Evolutionary conservation across 345 rosid species (phyloP), one percentile per base, ranked within the genome.

Genomic region (Geranium brycei): DNA sequence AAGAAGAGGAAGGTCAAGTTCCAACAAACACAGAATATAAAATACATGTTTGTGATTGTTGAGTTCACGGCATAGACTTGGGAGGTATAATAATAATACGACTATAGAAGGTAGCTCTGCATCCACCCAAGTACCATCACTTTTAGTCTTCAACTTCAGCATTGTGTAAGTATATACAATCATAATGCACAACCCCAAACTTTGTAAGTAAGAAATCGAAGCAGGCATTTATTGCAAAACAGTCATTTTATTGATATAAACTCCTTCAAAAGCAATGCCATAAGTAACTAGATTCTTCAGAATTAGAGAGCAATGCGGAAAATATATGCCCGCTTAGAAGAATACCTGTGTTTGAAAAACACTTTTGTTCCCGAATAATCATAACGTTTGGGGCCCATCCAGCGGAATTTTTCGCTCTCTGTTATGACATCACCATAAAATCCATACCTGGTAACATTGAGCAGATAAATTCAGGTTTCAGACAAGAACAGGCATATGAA

Each of bases 311-410:
- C 16, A 11, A 16, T 30, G 38, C 41, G 68, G 4, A 40, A 58
- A 70, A n/a, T 62, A 13, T 18, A 60, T 59, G 30, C 66, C 35
- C 60, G 18, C 40, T 18, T 31, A 19, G 23, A 64, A 41, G 51
- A 61, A 12, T 79, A 91, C 96, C 93, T 84, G 77, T 87, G 95
- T 74, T 72, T 85, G 83, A 92, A 62, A 77, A 89, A 89, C 63
- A 89, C 89, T 79, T 92, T 89, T 28, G 98, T 89, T 85, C 96
- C 96, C 3, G 87, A 89, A 75, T 85, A 89, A 76, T 92, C 98
- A 74, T 89, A 92, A 59, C 96, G 91, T 64, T 81, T 92, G 40
- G 96, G 98, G 61, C 98, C 96, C 98, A 92, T 89, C 98, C 96
- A 92, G 47, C 96, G 91, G 68, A 80, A 81, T 63, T 89, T 89